Evolutionary conservation across 345 rosid species (phyloP).

Genomic region (Populus pruinosa): DNA sequence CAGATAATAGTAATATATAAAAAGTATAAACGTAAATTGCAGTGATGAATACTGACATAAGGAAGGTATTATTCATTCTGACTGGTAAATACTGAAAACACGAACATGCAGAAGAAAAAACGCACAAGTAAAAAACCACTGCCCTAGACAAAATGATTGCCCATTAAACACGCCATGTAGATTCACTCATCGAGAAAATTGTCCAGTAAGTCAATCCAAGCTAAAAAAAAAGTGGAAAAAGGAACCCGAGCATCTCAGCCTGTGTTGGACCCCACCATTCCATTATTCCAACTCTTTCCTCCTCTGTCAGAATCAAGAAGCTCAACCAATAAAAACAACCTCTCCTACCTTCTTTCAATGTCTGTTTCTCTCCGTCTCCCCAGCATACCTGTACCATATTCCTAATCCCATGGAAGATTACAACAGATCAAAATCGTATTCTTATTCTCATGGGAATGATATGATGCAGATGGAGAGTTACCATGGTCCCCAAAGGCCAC

Average conservation of each 20-base stretch:
- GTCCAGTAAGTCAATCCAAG: neutral
- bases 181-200: neutral
- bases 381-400: neutral
- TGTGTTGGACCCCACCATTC: conserved; percentile 16
- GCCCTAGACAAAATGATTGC: conserved; percentile 18
- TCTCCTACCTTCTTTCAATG: too few species aligned
- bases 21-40: neutral
- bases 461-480: conserved; percentile 63
- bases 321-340: conserved; percentile 12
- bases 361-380: neutral
- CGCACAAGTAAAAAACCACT: neutral
- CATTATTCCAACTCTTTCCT: conserved; percentile 7
- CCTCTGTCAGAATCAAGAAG: conserved; percentile 10
- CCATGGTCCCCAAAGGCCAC: conserved; percentile 35
- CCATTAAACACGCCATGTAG: conserved; percentile 22
- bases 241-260: neutral
- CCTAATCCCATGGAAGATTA: conserved; percentile 56
- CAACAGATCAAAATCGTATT: conserved; percentile 47
- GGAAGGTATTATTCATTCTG: neutral
- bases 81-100: conserved; percentile 11
- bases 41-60: neutral
- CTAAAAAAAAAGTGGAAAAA: neutral
- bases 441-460: conserved; percentile 34
- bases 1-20: neutral
- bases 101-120: neutral